A percentile compares a stretch with the other conserved stretches of the same genome.
Evolutionary conservation across 2,329 filamentous ascomycete genomes (phyloP).

Genomic region (Cladobotryum protrusum): DNA sequence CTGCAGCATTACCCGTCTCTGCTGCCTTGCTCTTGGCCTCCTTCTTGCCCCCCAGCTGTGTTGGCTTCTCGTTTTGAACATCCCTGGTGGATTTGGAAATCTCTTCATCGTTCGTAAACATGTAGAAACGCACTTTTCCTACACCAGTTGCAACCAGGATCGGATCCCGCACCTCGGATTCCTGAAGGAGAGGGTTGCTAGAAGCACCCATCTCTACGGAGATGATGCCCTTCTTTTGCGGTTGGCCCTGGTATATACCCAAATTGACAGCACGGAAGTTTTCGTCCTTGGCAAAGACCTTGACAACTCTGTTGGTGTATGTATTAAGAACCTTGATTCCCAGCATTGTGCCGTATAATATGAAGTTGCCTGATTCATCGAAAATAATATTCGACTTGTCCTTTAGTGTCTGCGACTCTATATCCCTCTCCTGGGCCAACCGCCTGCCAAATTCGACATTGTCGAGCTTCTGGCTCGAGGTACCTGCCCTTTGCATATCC

Average conservation of each 20-base stretch:
- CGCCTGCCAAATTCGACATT: constrained; percentile 87
- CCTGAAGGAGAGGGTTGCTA: constrained; percentile 84
- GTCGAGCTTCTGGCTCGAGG: constrained; percentile 72
- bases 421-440: constrained; percentile 76
- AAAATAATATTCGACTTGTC: constrained; percentile 82
- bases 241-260: constrained; percentile 87
- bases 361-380: constrained; percentile 92
- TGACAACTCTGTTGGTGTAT: constrained; percentile 85
- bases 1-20: constrained; percentile 71
- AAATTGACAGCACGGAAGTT: constrained; percentile 78
- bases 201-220: constrained; percentile 97
- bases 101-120: constrained; percentile 89
- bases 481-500: constrained; percentile 94
- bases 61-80: constrained; percentile 90
- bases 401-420: constrained; percentile 63
- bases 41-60: constrained; percentile 54
- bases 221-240: constrained; percentile 86
- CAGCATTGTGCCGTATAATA: constrained; percentile 86
- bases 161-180: constrained; percentile 85
- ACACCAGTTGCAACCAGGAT: constrained; percentile 80
- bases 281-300: constrained; percentile 86
- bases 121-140: constrained; percentile 89
- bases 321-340: constrained; percentile 96
- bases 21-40: constrained; percentile 48
- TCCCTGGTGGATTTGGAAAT: constrained; percentile 80